Evolutionary conservation across 495 filamentous ascomycete genomes (phyloP), one percentile per base, ranked within the genome.

Genomic region (Xylaria castorea): DNA sequence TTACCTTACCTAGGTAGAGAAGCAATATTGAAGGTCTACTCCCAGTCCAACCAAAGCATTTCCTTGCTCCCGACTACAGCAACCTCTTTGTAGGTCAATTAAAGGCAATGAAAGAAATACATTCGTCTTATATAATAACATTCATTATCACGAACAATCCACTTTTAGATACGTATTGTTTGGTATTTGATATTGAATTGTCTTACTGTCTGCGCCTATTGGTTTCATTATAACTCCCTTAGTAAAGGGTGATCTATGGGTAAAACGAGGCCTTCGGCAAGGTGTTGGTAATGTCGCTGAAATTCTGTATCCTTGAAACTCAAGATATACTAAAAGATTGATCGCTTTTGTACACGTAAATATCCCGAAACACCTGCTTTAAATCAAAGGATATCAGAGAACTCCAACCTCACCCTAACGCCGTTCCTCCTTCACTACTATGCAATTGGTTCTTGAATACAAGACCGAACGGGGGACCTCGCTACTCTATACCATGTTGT

Each of bases 361-460:
- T 74, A 75, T 71, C 71, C 71, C 72, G 68, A 32, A 70, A 1
- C 34, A 44, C 48, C 58, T 46, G 58, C 46, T 53, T 60, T 25
- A 58, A 72, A 72, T 72, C 70, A 68, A 72, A 72, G 70, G 70
- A 68, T 72, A 72, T 72, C 58, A 64, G 53, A 64, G 30, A 57
- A 71, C 48, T 42, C 69, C 46, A 53, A 73, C 68, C 65, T 48
- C 51, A 61, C 40, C 65, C 75, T 32, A 73, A 79, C 77, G 77
- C 77, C 77, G 34, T 36, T 64, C 51, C 60, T 50, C 57, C 48
- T n/a, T 30, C 58, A 38, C 30, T 27, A 65, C 22, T 14, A 71
- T 71, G 60, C 69, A 57, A 44, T 55, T 51, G 7, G 36, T 16
- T 32, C 5, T 22, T 20, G 16, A n/a, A 30, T 32, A 7, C 48